A percentile compares a stretch with the other conserved stretches of the same genome.
phyloP scores from a whole-genome alignment of 1,284 basidiomycete genomes.

The Ceratobasidium theobromae region DNA sequence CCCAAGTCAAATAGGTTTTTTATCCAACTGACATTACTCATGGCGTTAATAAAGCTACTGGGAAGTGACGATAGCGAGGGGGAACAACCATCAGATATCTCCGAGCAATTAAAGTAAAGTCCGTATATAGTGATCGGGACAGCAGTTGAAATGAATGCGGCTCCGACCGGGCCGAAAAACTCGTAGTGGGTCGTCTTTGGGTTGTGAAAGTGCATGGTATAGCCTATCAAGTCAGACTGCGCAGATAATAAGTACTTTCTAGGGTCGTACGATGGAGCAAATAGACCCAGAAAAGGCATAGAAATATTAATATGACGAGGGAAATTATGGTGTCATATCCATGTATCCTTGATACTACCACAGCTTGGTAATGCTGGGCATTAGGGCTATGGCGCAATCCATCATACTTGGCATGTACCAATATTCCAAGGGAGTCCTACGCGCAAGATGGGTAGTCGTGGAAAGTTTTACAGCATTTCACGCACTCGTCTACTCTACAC shows the following conservation, averaged over 20 bases:
- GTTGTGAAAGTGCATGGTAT: not conserved
- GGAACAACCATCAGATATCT: conserved; percentile 71
- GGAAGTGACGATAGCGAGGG: conserved; percentile 52
- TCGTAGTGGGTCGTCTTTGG: conserved; percentile 31
- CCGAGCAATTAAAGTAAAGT: conserved; percentile 85
- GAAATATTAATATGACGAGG: too few species aligned
- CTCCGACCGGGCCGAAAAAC: conserved; percentile 33
- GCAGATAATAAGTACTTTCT: not conserved
- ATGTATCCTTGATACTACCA: too few species aligned
- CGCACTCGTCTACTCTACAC: too few species aligned
- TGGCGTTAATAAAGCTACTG: conserved; percentile 49
- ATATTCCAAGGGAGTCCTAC: too few species aligned
- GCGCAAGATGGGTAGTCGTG: too few species aligned
- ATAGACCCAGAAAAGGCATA: too few species aligned
- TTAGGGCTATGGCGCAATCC: too few species aligned
- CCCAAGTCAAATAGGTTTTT: conserved; percentile 75
- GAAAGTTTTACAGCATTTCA: too few species aligned
- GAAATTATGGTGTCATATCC: too few species aligned
- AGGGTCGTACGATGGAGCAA: not conserved
- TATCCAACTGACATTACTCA: conserved; percentile 63
- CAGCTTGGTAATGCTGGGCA: too few species aligned
- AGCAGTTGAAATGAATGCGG: conserved; percentile 58
- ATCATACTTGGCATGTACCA: too few species aligned
- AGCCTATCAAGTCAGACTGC: not conserved
- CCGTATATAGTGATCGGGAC: conserved; percentile 77